These are phyloP conservation scores for Ustilago tritici DNA, from an alignment of 1,284 basidiomycete genomes.

Conservation along the genomic window DNA sequence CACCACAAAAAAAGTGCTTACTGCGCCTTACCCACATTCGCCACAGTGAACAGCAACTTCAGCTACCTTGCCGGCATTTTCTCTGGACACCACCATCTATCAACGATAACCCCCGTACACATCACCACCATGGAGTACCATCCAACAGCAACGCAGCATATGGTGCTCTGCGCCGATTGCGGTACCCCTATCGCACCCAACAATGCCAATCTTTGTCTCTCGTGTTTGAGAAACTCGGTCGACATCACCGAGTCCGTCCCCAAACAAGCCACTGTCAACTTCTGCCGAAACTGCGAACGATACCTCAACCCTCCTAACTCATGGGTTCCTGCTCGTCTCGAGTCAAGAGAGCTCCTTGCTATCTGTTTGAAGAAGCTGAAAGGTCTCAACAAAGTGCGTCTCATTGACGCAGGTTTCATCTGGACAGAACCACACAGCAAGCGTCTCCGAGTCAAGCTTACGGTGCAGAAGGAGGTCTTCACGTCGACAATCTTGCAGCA, in stretches of 20 bases:
- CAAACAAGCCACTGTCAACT: conserved; percentile 94
- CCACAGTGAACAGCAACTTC: conserved; percentile 13
- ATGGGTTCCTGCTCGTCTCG: conserved; percentile 88
- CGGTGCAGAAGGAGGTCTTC: conserved; percentile 98
- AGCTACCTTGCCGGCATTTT: not conserved
- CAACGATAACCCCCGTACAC: not conserved
- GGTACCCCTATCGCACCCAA: conserved; percentile 95
- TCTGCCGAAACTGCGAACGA: conserved; percentile 94
- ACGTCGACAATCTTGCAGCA: conserved; percentile 96
- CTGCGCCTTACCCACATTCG: conserved; percentile 22
- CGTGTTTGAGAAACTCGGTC: conserved; percentile 87
- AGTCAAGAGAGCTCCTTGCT: conserved; percentile 89
- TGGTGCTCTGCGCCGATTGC: conserved; percentile 71
- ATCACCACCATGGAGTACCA: conserved; percentile 59
- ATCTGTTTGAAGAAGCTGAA: conserved; percentile 87
- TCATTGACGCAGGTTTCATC: conserved; percentile 97
- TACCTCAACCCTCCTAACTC: conserved; percentile 90
- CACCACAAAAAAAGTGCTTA: conserved; percentile 23
- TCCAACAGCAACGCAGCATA: conserved; percentile 61
- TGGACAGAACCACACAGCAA: conserved; percentile 99
- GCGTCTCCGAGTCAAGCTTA: conserved; percentile 89
- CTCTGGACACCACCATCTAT: not conserved
- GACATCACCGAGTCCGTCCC: conserved; percentile 99
- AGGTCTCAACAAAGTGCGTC: conserved; percentile 89
- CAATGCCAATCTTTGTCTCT: conserved; percentile 94